Base-by-base conservation (phyloP, 768 basidiomycete species). In the Phanerodontia chrysosporium region DNA sequence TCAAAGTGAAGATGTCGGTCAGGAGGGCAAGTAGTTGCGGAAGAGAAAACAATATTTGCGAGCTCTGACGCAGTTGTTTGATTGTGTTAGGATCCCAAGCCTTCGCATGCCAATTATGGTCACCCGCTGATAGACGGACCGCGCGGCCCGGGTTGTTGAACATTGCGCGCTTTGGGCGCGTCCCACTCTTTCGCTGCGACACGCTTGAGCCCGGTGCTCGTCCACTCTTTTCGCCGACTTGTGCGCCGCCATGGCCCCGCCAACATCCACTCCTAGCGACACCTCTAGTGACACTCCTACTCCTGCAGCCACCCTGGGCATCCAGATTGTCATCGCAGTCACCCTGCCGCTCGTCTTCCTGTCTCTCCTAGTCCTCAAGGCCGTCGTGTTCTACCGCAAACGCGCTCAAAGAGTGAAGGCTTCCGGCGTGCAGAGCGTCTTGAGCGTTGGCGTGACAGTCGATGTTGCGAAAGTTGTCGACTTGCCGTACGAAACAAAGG, bases 201-300 rank as follows among this genome's bases (percentile, higher is more conserved):
- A 18, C 39, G 8, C 39, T 30, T 51, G 49, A 51, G 49, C 49
- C 49, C 49, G 49, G 49, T 51, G 49, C 49, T 51, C 49, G 49
- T 32, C 29, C 29, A 22, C 27, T 32, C 39, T 29, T 28, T 51
- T 32, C 29, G 27, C 49, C 16, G 8, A 42, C 18, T 18, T 18
- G 39, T 18, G 39, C 39, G 13, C 48, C 25, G 28, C 1, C 14
- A 51, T 51, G 49, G 28, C 49, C 22, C 49, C 49, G 12, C 28
- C 49, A 30, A 22, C 49, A 21, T 51, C 49, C n/a, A 32, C 30
- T 4, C 29, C 49, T 32, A 32, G 7, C 28, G 49, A 51, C n/a
- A 51, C 29, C 49, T 30, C 49, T 18, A 51, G 29, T 18, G 39
- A 42, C 39, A 42, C 39, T 18, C 16, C 39, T 42, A 42, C 10